These are phyloP conservation scores for Solanum ossicruentum DNA, from an alignment of 257 asterid genomes.

Conservation along the genomic window DNA sequence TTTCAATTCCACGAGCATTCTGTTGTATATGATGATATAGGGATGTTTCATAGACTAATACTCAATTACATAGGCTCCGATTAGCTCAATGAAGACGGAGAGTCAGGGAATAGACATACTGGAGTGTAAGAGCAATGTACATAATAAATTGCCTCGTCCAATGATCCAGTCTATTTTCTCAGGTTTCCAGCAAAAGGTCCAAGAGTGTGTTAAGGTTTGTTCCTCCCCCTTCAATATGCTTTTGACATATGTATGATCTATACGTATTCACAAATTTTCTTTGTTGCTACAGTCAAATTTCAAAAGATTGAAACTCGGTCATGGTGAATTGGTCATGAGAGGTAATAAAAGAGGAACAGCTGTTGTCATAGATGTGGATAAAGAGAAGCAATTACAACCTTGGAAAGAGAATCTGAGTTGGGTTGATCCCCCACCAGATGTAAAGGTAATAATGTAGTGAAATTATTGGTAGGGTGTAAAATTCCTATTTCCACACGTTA, in stretches of 20 bases:
- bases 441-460: constrained; percentile 30
- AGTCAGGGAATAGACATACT: not conserved
- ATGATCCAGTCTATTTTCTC: not conserved
- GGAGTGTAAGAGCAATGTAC: not conserved
- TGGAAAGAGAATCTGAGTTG: constrained; percentile 77
- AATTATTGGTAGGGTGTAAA: not conserved
- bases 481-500: not conserved
- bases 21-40: not conserved
- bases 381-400: constrained; percentile 53
- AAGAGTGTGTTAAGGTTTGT: not conserved
- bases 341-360: constrained; percentile 16
- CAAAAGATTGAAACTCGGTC: constrained; percentile 18
- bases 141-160: not conserved
- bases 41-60: not conserved
- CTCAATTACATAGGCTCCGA: not conserved
- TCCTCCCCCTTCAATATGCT: not conserved
- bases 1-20: not conserved
- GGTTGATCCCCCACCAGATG: constrained; percentile 48
- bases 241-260: not conserved
- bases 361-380: constrained; percentile 20
- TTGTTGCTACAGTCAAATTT: constrained; percentile 22
- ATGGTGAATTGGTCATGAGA: not conserved
- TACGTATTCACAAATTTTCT: not conserved
- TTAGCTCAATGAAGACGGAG: not conserved
- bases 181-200: not conserved